phyloP scores from a whole-genome alignment of 176 grass and related monocot species.

The Poa pratensis region DNA sequence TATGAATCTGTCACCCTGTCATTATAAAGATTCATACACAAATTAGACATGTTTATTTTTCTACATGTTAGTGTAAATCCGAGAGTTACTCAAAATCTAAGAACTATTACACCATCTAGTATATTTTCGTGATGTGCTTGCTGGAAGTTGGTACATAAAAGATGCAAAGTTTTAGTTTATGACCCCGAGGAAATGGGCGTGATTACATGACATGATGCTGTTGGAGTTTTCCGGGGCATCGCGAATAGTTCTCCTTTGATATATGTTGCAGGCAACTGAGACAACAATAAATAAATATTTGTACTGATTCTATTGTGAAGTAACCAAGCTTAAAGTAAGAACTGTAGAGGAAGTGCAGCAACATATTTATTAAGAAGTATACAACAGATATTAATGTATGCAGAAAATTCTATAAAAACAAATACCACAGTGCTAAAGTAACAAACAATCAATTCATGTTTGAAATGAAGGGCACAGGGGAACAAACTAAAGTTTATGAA shows the following conservation, averaged over 20 bases:
- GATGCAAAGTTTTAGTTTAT: background rate
- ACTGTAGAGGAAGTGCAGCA: background rate
- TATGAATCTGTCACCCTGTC: conserved; percentile 74
- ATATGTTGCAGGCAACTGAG: background rate
- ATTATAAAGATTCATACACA: conserved; percentile 32
- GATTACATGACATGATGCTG: background rate
- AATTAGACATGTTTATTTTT: background rate
- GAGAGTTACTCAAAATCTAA: background rate
- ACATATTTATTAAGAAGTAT: conserved; percentile 2
- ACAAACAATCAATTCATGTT: background rate
- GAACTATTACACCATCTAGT: conserved; percentile 9
- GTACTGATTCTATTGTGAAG: background rate
- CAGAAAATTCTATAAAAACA: conserved; percentile 5
- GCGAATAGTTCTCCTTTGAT: background rate
- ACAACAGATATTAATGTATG: background rate
- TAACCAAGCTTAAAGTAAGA: background rate
- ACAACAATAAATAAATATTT: background rate
- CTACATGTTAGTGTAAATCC: background rate
- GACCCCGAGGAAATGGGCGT: background rate
- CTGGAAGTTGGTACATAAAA: conserved; percentile 23
- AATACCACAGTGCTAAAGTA: background rate
- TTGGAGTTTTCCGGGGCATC: conserved; percentile 1
- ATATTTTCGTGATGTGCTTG: conserved; percentile 16
- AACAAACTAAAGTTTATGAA: background rate
- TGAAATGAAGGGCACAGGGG: background rate